Percentiles rank a stretch among this genome's conserved stretches.
phyloP scores from a whole-genome alignment of 2,329 filamentous ascomycete species.

The Xylariales sp. region DNA sequence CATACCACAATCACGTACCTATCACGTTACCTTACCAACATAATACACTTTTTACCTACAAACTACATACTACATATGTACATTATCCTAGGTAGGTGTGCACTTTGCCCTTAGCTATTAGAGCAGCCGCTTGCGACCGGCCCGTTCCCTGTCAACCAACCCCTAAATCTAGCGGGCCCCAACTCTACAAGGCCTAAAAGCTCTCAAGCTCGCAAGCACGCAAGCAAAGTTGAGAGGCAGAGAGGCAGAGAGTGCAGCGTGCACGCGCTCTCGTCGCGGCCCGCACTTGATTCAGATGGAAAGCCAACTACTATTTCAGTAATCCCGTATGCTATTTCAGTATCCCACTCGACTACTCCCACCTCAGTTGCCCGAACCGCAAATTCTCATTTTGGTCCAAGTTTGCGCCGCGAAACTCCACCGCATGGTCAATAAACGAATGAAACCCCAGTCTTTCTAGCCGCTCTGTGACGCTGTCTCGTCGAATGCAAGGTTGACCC shows the following conservation, averaged over 20 bases:
- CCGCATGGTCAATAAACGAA: conserved; percentile 51
- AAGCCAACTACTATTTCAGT: conserved; percentile 37
- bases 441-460: conserved; percentile 55
- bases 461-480: conserved; percentile 51
- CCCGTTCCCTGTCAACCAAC: conserved; percentile 35
- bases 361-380: conserved; percentile 20
- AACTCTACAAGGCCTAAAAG: conserved; percentile 7
- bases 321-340: conserved; percentile 5
- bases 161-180: conserved; percentile 27
- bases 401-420: conserved; percentile 46
- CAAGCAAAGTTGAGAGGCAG: conserved; percentile 6
- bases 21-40: neutral
- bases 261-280: conserved; percentile 24
- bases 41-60: no score
- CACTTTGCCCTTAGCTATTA: conserved; percentile 7
- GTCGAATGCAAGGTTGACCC: conserved; percentile 54
- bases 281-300: conserved; percentile 2
- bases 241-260: neutral
- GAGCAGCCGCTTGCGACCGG: conserved; percentile 38
- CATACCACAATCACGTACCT: conserved; percentile 12
- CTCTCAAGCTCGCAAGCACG: conserved; percentile 1
- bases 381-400: conserved; percentile 30
- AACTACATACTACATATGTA: neutral
- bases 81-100: conserved; percentile 13
- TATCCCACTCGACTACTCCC: conserved; percentile 1